Conservation (phyloP, 345 rosid genomes). For the Salix viminalis region DNA sequence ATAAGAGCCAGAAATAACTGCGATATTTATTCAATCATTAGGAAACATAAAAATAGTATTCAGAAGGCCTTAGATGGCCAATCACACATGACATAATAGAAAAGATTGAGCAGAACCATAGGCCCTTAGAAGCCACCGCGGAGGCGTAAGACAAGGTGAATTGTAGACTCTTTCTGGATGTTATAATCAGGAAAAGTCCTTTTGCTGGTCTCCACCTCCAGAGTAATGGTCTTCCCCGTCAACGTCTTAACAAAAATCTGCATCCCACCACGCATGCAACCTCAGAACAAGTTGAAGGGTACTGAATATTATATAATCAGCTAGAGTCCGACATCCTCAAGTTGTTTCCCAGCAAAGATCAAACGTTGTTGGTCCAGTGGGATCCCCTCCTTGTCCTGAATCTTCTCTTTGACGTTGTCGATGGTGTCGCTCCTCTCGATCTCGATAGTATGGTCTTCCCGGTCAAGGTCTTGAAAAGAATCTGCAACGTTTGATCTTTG, state of each 20-base stretch:
- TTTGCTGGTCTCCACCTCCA: too few relatives aligned
- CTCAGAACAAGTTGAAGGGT: constrained; percentile 15
- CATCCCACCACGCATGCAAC: constrained; percentile 15
- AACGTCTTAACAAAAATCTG: constrained; percentile 20
- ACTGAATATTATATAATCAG: constrained; percentile 12
- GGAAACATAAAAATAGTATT: too few relatives aligned
- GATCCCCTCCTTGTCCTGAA: too few relatives aligned
- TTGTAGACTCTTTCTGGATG: too few relatives aligned
- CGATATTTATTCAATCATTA: too few relatives aligned
- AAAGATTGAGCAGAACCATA: too few relatives aligned
- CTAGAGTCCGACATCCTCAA: constrained; percentile 4
- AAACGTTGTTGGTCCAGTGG: too few relatives aligned
- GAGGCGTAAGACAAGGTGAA: too few relatives aligned
- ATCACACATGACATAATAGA: too few relatives aligned
- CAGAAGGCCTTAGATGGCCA: too few relatives aligned
- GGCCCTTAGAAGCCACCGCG: background rate
- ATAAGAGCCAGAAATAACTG: too few relatives aligned
- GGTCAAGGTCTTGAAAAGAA: constrained; percentile 18
- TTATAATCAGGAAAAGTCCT: too few relatives aligned
- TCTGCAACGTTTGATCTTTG: background rate
- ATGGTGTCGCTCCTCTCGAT: constrained; percentile 10
- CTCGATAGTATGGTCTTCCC: constrained; percentile 16
- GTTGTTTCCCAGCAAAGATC: constrained; percentile 12
- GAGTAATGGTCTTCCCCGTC: constrained; percentile 16
- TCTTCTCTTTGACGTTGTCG: background rate